Conservation (phyloP, 257 asterid genomes). For the Scutellaria baicalensis region DNA sequence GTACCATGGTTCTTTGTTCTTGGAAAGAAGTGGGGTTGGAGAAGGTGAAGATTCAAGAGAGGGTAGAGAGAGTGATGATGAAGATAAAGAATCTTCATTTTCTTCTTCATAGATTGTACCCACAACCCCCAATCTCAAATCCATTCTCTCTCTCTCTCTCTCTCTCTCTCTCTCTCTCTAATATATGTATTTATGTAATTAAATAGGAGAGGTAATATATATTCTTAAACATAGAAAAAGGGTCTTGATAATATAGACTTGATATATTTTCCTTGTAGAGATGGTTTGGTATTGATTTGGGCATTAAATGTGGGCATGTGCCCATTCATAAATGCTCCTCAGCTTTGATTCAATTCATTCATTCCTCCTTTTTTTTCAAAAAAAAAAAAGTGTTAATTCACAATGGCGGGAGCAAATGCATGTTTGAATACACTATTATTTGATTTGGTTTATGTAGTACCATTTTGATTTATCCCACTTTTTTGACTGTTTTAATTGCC, state of each 20-base stretch:
- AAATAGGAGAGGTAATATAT: background rate
- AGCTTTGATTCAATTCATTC: background rate
- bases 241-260: background rate
- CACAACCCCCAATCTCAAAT: slow-evolving; percentile 42
- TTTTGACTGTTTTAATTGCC: too few species aligned
- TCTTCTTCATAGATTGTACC: slow-evolving; percentile 78
- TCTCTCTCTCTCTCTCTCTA: background rate
- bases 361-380: background rate
- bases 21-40: slow-evolving; percentile 16
- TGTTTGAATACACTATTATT: too few species aligned
- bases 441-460: too few species aligned
- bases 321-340: slow-evolving; percentile 42
- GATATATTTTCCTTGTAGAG: slow-evolving; percentile 18
- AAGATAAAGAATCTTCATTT: slow-evolving; percentile 31
- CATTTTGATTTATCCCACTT: too few species aligned
- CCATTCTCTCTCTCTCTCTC: slow-evolving; percentile 5
- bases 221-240: background rate
- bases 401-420: too few species aligned
- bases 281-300: slow-evolving; percentile 13
- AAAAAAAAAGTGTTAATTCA: background rate
- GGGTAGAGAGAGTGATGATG: slow-evolving; percentile 20
- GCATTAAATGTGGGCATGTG: slow-evolving; percentile 57
- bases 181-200: background rate
- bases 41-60: slow-evolving; percentile 36
- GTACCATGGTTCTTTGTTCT: background rate